A percentile compares a stretch with the other conserved stretches of the same genome.
These are phyloP conservation scores for Globisporangium perplexum DNA, from an alignment of 352 stramenopile species.

Conservation along the genomic window DNA sequence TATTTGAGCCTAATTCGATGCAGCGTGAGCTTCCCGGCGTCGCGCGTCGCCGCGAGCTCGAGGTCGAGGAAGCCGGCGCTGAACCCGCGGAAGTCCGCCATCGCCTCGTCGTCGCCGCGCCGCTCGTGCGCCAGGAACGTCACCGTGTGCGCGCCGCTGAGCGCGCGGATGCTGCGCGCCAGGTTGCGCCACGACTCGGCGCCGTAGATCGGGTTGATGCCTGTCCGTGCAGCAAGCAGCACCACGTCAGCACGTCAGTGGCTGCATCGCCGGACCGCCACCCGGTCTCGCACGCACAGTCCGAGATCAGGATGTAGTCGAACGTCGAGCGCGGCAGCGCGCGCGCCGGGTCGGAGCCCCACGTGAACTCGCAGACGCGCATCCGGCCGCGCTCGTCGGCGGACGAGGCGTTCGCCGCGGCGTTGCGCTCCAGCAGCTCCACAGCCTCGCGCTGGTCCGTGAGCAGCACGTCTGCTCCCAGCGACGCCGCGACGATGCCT, in stretches of 20 bases:
- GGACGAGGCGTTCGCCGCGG: constrained; percentile 36
- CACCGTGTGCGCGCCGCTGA: constrained; percentile 44
- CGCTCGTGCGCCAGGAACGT: constrained; percentile 72
- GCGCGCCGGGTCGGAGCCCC: constrained; percentile 31
- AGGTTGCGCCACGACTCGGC: constrained; percentile 73
- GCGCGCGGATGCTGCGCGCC: constrained; percentile 52
- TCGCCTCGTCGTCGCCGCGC: constrained; percentile 65
- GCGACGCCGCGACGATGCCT: constrained; percentile 51
- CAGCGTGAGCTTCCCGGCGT: constrained; percentile 27
- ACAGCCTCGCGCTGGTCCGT: constrained; percentile 69
- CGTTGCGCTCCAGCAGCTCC: constrained; percentile 60
- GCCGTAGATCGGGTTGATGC: constrained; percentile 84
- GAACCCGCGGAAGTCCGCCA: constrained; percentile 61
- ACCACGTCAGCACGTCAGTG: background rate
- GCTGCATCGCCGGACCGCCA: too few species aligned
- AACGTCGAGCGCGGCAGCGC: constrained; percentile 24
- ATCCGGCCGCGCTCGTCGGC: constrained; percentile 30
- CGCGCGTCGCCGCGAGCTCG: constrained; percentile 34
- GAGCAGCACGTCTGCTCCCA: constrained; percentile 64
- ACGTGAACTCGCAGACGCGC: constrained; percentile 50
- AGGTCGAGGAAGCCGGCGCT: constrained; percentile 25
- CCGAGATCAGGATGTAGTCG: constrained; percentile 70
- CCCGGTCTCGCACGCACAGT: too few species aligned
- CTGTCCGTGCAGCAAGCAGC: constrained; percentile 8
- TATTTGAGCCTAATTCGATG: constrained; percentile 36